These are phyloP conservation scores for Cyberlindnera subsufficiens DNA, from an alignment of 805 yeast genomes.

Conservation along the genomic window DNA sequence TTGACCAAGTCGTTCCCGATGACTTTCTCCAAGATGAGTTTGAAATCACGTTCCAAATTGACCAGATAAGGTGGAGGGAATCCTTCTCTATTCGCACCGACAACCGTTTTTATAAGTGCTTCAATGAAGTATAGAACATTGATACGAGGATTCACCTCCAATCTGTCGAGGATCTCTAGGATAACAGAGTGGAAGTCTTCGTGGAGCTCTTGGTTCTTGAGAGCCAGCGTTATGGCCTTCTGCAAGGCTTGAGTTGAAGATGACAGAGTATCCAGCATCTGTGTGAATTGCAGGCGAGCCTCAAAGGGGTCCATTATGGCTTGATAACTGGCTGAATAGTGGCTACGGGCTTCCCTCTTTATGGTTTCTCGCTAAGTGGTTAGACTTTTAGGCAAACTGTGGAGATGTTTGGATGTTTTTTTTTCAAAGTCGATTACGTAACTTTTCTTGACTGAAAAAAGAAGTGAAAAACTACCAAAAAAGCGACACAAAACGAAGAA, in stretches of 20 bases:
- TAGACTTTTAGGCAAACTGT: no score
- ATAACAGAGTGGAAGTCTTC: constrained; percentile 69
- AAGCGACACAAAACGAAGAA: constrained; percentile 7
- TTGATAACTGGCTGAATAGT: neutral
- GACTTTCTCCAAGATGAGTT: constrained; percentile 27
- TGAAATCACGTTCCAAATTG: constrained; percentile 28
- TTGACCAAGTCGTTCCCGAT: constrained; percentile 26
- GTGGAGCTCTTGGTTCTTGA: constrained; percentile 49
- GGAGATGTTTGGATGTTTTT: no score
- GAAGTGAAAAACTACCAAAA: neutral
- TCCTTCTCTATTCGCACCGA: neutral
- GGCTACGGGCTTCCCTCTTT: neutral
- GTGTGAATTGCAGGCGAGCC: constrained; percentile 70
- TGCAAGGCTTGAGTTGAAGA: constrained; percentile 52
- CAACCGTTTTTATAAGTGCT: constrained; percentile 35
- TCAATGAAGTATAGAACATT: constrained; percentile 69
- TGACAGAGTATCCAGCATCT: constrained; percentile 55
- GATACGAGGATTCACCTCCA: constrained; percentile 56
- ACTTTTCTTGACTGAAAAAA: no score
- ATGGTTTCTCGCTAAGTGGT: neutral
- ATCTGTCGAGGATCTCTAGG: constrained; percentile 46
- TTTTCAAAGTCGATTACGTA: no score
- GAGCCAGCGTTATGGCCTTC: constrained; percentile 32
- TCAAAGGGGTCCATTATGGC: constrained; percentile 82
- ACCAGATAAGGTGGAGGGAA: constrained; percentile 17